Conservation (phyloP, 352 stramenopile species). For the Phytophthora uliginosa region DNA sequence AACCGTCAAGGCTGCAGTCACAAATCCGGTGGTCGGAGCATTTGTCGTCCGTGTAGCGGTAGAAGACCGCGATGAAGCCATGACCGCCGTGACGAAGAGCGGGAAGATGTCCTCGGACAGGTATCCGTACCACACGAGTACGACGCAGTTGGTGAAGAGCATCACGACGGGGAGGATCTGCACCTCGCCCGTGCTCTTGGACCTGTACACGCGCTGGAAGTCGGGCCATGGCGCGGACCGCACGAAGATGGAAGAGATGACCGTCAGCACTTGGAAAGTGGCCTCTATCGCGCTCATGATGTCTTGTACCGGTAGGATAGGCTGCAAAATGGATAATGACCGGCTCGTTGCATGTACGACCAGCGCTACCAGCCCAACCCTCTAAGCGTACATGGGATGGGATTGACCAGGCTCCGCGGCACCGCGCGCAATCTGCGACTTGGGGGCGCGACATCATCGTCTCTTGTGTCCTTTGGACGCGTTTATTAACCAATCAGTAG, state of each 20-base stretch:
- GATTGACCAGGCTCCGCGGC: background rate
- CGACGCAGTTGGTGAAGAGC: slow-evolving; percentile 75
- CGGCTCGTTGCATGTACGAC: too few species aligned
- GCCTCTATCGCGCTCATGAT: slow-evolving; percentile 31
- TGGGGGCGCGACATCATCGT: slow-evolving; percentile 19
- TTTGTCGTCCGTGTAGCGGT: slow-evolving; percentile 44
- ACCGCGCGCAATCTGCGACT: slow-evolving; percentile 15
- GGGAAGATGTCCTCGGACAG: slow-evolving; percentile 62
- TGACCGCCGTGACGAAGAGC: slow-evolving; percentile 58
- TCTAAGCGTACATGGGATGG: too few species aligned
- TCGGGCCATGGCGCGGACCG: slow-evolving; percentile 60
- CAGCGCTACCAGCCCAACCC: too few species aligned
- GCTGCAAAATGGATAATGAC: slow-evolving; percentile 30
- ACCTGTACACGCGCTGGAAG: slow-evolving; percentile 69
- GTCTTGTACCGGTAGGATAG: background rate
- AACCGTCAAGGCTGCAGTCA: slow-evolving; percentile 2
- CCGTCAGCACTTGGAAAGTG: slow-evolving; percentile 65
- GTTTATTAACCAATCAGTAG: slow-evolving; percentile 12
- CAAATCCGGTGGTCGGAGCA: slow-evolving; percentile 29
- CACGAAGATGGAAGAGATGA: slow-evolving; percentile 78
- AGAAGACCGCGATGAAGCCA: slow-evolving; percentile 65
- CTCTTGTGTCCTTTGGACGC: slow-evolving; percentile 14
- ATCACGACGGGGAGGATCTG: slow-evolving; percentile 72
- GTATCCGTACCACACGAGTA: slow-evolving; percentile 65
- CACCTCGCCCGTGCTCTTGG: slow-evolving; percentile 48